Base-by-base conservation (phyloP, 768 basidiomycete species). In the Saitozyma sp. region DNA sequence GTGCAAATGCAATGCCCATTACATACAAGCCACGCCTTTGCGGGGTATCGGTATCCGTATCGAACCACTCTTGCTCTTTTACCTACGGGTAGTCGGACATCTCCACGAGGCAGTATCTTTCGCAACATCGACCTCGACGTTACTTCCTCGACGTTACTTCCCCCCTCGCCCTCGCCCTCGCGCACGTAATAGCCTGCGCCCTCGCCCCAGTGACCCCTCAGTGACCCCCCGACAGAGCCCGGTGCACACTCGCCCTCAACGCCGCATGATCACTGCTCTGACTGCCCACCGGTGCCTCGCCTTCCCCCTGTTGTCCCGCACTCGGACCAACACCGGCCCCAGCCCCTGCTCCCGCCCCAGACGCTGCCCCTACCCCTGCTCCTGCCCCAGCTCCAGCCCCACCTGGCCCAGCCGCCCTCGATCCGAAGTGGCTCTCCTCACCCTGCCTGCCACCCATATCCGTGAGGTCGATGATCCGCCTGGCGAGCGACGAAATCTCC, bases 401-500 rank as follows among this genome's bases (percentile, higher is more conserved):
- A 20, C 56, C 58, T 10, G 49, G 38, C 11, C 50, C 50, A 20
- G 49, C 50, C 29, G 49, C 38, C 8, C 50, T 40, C 16, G 58
- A 39, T 29, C 52, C 39, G 37, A 61, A 61, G 17, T 61, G 59
- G 48, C 52, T 54, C 17, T 59, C 58, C 29, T 64, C 55, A 10
- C 61, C 62, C 19, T 49, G 57, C 3, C 50, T 48, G 14, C 61
- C 43, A 10, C 50, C 71, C 42, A 73, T 86, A 48, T 95, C 91
- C 16, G 92, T 87, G 69, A 92, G 86, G 70, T 94, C 92, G 58
- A 94, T 80, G 56, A 96, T 96, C 66, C 91, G 85, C 50, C 88
- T 83, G 8, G 89, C 88, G 50, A 98, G 85, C 37, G 88, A 82
- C 65, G 91, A 88, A 66, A 98, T 97, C 82, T 97, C 95, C 43